Percentiles rank a stretch among this genome's conserved stretches.
Conservation (phyloP, 1,284 basidiomycete species). For the Leccinum griseonigrum region DNA sequence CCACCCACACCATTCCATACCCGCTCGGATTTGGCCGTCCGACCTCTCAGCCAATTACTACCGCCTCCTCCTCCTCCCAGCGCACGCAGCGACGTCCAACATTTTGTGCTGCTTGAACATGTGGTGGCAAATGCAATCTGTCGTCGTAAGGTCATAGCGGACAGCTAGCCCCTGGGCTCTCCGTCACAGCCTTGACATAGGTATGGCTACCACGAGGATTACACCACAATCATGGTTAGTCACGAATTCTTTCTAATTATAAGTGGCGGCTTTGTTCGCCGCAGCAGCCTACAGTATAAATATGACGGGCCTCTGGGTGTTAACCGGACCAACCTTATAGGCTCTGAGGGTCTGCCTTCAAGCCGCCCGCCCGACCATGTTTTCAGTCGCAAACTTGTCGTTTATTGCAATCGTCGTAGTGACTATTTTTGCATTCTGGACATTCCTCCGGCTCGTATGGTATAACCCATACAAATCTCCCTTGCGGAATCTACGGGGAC, state of each 20-base stretch:
- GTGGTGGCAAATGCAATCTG: background rate
- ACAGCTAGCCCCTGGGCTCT: background rate
- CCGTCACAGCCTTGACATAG: background rate
- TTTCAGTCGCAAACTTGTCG: background rate
- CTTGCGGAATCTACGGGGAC: constrained; percentile 11
- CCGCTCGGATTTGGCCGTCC: background rate
- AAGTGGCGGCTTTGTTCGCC: background rate
- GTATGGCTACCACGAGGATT: background rate
- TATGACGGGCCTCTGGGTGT: background rate
- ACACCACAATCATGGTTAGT: background rate
- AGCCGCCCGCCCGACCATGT: background rate
- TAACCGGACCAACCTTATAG: background rate
- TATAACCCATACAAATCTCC: background rate
- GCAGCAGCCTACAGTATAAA: background rate
- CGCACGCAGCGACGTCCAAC: background rate
- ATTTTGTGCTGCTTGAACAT: background rate
- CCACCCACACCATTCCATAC: background rate
- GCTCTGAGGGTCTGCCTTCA: background rate
- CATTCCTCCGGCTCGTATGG: background rate
- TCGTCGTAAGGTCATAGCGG: background rate
- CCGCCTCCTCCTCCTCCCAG: background rate
- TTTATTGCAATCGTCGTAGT: background rate
- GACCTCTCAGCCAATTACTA: background rate
- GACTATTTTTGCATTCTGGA: constrained; percentile 5
- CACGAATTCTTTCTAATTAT: background rate